Base-by-base conservation (phyloP, 495 filamentous ascomycete species). In the Tuber umbilicatum region DNA sequence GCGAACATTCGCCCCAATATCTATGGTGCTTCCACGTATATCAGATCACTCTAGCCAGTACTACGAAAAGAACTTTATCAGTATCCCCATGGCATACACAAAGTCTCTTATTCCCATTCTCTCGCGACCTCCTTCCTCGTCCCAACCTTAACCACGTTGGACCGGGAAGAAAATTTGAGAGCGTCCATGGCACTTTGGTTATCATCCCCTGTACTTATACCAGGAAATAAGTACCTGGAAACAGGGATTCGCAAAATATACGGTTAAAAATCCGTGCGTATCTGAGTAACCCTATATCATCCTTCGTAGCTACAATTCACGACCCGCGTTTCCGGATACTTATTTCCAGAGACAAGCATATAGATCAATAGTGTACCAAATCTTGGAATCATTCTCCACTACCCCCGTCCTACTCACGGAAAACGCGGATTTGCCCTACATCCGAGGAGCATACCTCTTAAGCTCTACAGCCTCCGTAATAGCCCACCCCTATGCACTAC, bases 91-190 rank as follows among this genome's bases (percentile, higher is more conserved):
- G 55, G 71, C 74, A 7, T 73, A 75, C 68, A 83, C 83, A 39
- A 79, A 75, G 40, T 80, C 83, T 23, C 76, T 86, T 27, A 77
- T 86, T n/a, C 81, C 83, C 17, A 79, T n/a, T n/a, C 83, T 40
- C 43, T 82, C 2, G 69, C 79, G n/a, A 37, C 84, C 7, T 78
- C 81, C 2, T 84, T 84, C 47, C 70, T 84, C 23, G 70, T 84
- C 69, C 85, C 85, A 0, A 79, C 81, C 1, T 40, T 83, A 3
- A 78, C 81, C 41, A 80, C 84, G 80, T 83, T 81, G n/a, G 12
- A 31, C 50, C 10, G 55, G 27, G 55, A 31, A 27, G n/a, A 27
- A 31, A 64, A 27, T 31, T 31, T 31, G 55, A 64, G 14, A 16
- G 12, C n/a, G 1, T 5, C 55, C 27, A 64, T 70, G 23, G 55